phyloP scores from a whole-genome alignment of 2,329 filamentous ascomycete species.

The Xylaria sp. region DNA sequence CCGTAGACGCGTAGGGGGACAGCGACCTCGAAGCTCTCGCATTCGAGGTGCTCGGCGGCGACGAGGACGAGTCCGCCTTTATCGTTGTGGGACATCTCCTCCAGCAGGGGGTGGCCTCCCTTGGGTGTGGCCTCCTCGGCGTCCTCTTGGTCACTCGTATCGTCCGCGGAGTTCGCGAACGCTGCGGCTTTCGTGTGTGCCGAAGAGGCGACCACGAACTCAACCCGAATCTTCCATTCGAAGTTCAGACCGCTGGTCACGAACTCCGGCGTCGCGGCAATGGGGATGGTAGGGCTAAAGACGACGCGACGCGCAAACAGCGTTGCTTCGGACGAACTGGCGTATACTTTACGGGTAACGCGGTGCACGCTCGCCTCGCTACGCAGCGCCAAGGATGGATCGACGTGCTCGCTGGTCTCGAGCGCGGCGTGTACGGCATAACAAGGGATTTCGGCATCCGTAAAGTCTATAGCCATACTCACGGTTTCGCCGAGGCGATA shows the following conservation, averaged over 20 bases:
- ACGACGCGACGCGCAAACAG: constrained; percentile 79
- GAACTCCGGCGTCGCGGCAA: constrained; percentile 85
- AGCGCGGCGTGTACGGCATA: constrained; percentile 85
- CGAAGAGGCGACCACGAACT: constrained; percentile 81
- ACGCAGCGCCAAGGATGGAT: constrained; percentile 78
- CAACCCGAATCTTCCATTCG: constrained; percentile 87
- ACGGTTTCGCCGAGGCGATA: constrained; percentile 90
- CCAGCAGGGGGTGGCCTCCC: constrained; percentile 64
- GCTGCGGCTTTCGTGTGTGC: background rate
- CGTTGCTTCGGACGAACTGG: constrained; percentile 78
- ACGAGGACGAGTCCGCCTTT: constrained; percentile 75
- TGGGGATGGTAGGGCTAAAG: constrained; percentile 84
- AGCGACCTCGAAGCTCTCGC: constrained; percentile 89
- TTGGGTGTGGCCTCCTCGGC: constrained; percentile 13
- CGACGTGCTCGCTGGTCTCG: constrained; percentile 85
- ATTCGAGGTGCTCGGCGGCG: constrained; percentile 76
- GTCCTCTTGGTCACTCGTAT: constrained; percentile 28
- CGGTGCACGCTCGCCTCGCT: constrained; percentile 85
- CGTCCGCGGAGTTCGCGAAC: constrained; percentile 13
- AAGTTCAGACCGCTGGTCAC: constrained; percentile 86
- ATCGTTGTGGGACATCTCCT: constrained; percentile 80
- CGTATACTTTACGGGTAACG: constrained; percentile 82
- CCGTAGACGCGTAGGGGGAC: constrained; percentile 85
- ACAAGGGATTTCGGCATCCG: constrained; percentile 75
- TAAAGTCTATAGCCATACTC: constrained; percentile 83